These are phyloP conservation scores for Leccinum obscurum DNA, from an alignment of 768 basidiomycete genomes.

Conservation along the genomic window DNA sequence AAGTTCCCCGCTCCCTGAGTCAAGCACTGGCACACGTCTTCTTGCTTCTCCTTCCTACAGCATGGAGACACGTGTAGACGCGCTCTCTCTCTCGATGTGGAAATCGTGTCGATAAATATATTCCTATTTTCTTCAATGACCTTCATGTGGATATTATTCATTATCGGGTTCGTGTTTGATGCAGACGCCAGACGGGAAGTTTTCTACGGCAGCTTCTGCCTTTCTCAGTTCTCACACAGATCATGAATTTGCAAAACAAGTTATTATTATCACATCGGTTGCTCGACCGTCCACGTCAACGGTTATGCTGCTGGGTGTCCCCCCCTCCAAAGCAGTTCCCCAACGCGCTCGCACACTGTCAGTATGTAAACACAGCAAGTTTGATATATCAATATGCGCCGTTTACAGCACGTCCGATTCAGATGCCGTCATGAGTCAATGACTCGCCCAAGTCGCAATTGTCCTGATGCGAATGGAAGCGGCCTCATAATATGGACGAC, in stretches of 20 bases:
- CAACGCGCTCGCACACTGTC: slow-evolving; percentile 1
- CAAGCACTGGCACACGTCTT: background rate
- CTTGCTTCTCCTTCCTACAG: background rate
- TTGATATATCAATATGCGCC: background rate
- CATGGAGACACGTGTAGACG: slow-evolving; percentile 5
- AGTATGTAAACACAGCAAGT: background rate
- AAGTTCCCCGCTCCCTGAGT: background rate
- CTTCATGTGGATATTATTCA: slow-evolving; percentile 4
- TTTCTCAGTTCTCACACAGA: slow-evolving; percentile 7
- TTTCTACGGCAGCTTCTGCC: background rate
- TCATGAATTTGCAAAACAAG: slow-evolving; percentile 17
- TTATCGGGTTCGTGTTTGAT: slow-evolving; percentile 6
- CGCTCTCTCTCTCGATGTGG: background rate
- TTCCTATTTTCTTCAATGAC: background rate
- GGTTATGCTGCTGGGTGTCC: background rate
- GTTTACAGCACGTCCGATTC: background rate
- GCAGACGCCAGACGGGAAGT: background rate
- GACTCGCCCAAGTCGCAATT: background rate
- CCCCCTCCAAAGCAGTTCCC: slow-evolving; percentile 13
- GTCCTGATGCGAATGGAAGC: slow-evolving; percentile 21
- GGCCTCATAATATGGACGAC: background rate
- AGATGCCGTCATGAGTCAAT: background rate
- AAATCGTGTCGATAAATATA: background rate
- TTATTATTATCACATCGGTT: background rate
- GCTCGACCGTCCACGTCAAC: background rate